phyloP scores from a whole-genome alignment of 495 filamentous ascomycete genomes.

The Penicillium argentinense region DNA sequence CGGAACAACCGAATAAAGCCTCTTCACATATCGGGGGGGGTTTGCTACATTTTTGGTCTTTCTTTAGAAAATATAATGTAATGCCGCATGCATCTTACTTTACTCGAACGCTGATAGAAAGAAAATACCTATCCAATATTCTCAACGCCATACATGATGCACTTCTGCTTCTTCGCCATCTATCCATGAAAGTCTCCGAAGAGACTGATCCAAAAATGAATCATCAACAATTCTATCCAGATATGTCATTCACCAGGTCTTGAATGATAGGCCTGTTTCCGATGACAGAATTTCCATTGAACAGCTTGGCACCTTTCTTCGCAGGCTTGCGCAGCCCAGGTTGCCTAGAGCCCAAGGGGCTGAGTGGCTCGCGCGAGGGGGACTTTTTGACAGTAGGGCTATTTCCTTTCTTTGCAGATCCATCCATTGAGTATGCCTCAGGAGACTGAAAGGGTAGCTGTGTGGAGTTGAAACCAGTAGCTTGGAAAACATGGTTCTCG shows the following conservation, averaged over 20 bases:
- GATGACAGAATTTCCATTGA: constrained; percentile 35
- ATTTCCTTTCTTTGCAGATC: constrained; percentile 14
- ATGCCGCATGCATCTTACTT: too few species aligned
- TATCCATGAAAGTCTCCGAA: too few species aligned
- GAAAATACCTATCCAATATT: too few species aligned
- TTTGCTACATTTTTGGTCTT: too few species aligned
- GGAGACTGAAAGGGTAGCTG: constrained; percentile 23
- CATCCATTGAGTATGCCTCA: not conserved
- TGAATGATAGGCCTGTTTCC: constrained; percentile 50
- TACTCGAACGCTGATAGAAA: too few species aligned
- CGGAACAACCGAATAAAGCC: too few species aligned
- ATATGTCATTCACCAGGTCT: constrained; percentile 54
- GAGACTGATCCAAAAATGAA: not conserved
- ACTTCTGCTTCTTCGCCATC: not conserved
- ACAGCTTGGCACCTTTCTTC: constrained; percentile 38
- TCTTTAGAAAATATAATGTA: too few species aligned
- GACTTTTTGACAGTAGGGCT: constrained; percentile 19
- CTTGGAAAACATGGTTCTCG: constrained; percentile 67
- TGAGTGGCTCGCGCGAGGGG: constrained; percentile 32
- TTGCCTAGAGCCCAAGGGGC: constrained; percentile 32
- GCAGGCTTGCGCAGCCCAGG: constrained; percentile 32
- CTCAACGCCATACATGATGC: too few species aligned
- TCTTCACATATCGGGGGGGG: too few species aligned
- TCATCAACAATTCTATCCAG: not conserved
- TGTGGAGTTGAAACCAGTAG: constrained; percentile 13